Evolutionary conservation across 2,329 filamentous ascomycete species (phyloP).

Genomic region (Colletotrichum sp.): DNA sequence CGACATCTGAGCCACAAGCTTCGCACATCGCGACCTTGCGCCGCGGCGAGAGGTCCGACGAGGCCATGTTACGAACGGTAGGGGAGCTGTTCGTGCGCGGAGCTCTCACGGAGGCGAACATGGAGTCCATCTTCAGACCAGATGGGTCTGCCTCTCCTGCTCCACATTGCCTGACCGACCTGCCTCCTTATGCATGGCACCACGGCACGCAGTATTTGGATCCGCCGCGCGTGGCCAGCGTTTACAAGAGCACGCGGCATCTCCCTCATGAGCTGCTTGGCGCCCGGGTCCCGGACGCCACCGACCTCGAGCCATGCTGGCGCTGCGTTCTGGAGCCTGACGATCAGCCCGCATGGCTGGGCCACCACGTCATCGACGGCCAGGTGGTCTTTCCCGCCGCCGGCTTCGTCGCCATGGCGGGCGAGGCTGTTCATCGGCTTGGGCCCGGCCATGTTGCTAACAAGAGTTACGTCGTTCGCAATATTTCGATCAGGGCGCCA

Average conservation of each 20-base stretch:
- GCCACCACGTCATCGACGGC: background rate
- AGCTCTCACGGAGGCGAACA: background rate
- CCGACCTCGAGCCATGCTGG: background rate
- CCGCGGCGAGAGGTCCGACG: background rate
- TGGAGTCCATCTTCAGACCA: background rate
- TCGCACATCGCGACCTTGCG: background rate
- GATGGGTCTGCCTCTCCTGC: background rate
- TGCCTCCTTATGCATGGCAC: background rate
- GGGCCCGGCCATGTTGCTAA: background rate
- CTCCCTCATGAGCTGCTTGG: background rate
- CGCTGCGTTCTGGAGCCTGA: background rate
- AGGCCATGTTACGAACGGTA: background rate
- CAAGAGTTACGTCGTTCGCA: slow-evolving; percentile 29
- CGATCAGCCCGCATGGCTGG: background rate
- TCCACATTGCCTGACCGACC: background rate
- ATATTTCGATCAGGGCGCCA: slow-evolving; percentile 32
- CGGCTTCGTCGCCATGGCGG: background rate
- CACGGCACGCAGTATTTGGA: background rate
- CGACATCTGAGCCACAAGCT: background rate
- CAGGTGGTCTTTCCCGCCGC: background rate
- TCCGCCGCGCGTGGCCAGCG: background rate
- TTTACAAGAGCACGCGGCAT: background rate
- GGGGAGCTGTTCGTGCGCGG: slow-evolving; percentile 11
- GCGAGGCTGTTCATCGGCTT: background rate
- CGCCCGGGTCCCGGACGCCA: background rate